Evolutionary conservation across 305 asterid species (phyloP), one percentile per base, ranked within the genome.

Genomic region (Rubia tinctorum): DNA sequence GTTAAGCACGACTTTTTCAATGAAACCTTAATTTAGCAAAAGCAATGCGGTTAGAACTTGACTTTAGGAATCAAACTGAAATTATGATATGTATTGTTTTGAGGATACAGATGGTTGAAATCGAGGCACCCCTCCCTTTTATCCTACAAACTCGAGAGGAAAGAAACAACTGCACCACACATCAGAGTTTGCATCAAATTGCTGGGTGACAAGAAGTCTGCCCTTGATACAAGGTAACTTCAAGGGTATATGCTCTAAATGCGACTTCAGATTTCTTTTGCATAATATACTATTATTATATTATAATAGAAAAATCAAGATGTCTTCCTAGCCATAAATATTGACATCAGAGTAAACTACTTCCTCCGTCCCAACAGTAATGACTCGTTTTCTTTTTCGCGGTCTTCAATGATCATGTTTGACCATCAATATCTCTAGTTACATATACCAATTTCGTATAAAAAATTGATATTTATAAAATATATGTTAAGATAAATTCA

Each of bases 61-160:
- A 17, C 44, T 15, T 2, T 44, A 63, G 5, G 58, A 51, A 70
- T 5, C 69, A 27, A 53, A 51, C 68, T 66, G 77, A 22, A 58
- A 7, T 20, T 49, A 13, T 37, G 5, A 25, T 56, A 44, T 11
- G 30, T 39, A 42, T 69, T 60, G 23, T 17, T 60, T 14, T 25
- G 65, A 83, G 86, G 86, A 39, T 37, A 27, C 71, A 93, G 98
- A 75, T 75, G 39, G 75, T 86, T 73, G 79, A 84, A 63, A 82
- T 93, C 73, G 77, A 77, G 55, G 96, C 96, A 45, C 88, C 96
- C 56, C 95, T 87, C 75, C 97, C 97, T 65, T 73, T 73, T 72
- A 80, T 85, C 67, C 89, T 93, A 71, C 88, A 27, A 75, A 84
- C 84, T 7, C 68, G 30, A 20, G 83, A 82, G 49, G 95, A 89